Base-by-base conservation (phyloP, 2,329 filamentous ascomycete genomes). In the Ophiostoma ulmi region DNA sequence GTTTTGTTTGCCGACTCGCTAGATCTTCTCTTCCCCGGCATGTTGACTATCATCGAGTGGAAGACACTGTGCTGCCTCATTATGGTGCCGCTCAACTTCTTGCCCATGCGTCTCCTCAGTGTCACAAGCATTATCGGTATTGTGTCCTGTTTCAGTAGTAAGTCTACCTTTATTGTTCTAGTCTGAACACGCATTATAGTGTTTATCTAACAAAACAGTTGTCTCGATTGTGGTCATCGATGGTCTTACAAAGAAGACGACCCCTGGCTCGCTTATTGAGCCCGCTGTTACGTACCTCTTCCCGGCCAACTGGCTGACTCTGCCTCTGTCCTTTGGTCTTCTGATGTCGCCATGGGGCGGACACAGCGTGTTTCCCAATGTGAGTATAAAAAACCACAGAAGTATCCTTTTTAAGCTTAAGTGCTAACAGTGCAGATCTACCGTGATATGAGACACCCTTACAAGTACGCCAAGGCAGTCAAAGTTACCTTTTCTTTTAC, bases 41-140 rank as follows among this genome's bases (percentile, higher is more conserved):
- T 91, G 73, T 76, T 86, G 65, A 88, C 86, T 66, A 81, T 91
- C 5, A 84, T 87, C 0, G 82, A 87, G 72, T 98, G 94, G 94
- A 98, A 98, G 80, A 83, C 94, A 41, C 79, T 97, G 39, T 96
- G 93, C 78, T 90, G 92, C 20, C 72, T 92, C 22, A 82, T 97
- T 70, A 83, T 98, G 74, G 83, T 96, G 71, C 91, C 93, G 14
- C 83, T 98, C 69, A 93, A 91, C 77, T 96, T 97, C 78, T 81
- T 96, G 44, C 94, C 95, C 0, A 81, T 98, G 72, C 88, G 92
- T 44, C 83, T 94, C 70, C 81, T 99, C 72, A 97, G 93, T 75
- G 93, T 97, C 76, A 97, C 93, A 36, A 97, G 93, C 78, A 89
- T 98, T 71, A 82, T 98, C 73, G 94, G 94, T n/a, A 97, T 99